A percentile compares a stretch with the other conserved stretches of the same genome.
Evolutionary conservation across 2,329 filamentous ascomycete species (phyloP).

Genomic region (Cercospora sp.): DNA sequence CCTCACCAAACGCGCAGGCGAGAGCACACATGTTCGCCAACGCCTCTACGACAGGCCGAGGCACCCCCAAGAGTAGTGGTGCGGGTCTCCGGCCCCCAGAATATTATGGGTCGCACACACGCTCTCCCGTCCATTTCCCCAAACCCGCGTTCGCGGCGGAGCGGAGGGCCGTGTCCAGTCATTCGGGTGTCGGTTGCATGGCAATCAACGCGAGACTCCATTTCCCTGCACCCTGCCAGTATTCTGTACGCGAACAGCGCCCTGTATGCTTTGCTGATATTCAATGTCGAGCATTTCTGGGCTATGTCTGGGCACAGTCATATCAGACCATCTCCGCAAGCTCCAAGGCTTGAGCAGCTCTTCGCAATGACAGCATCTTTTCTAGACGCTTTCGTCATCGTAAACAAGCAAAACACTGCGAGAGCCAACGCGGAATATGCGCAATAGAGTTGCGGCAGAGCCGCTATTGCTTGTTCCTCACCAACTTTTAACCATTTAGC

Average conservation of each 20-base stretch:
- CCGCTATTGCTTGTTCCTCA: conserved; percentile 1
- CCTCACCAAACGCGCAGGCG: not conserved
- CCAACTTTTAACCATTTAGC: not conserved
- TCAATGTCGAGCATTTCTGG: not conserved
- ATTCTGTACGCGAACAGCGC: too few species aligned
- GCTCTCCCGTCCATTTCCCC: not conserved
- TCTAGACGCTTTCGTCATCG: not conserved
- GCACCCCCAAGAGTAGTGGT: not conserved
- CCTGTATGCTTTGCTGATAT: not conserved
- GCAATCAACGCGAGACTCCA: not conserved
- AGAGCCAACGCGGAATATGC: not conserved
- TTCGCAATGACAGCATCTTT: not conserved
- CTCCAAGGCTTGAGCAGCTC: not conserved
- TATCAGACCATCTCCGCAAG: not conserved
- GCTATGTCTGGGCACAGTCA: not conserved
- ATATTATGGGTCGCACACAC: not conserved
- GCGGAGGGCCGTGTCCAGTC: not conserved
- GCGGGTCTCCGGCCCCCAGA: not conserved
- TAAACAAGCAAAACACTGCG: not conserved
- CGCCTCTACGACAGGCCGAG: not conserved
- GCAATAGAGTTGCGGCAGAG: not conserved
- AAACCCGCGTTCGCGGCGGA: not conserved
- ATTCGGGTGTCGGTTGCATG: not conserved
- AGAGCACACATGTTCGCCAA: not conserved
- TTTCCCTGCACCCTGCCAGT: not conserved